Conservation (phyloP, 192 early-diverging fungal species). For the Coemansia sp. region DNA sequence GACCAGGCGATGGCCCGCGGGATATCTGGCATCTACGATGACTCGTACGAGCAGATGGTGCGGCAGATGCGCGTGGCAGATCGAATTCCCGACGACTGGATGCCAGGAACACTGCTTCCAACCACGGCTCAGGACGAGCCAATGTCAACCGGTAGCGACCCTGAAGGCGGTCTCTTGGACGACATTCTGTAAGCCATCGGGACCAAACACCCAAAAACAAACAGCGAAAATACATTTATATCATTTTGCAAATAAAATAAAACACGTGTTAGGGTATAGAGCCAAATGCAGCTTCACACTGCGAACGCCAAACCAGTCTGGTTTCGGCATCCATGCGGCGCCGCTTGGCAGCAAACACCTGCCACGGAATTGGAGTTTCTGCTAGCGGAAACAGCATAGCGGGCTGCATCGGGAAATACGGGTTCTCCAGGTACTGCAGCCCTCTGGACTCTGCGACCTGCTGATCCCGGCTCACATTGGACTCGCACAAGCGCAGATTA, state of each 20-base stretch:
- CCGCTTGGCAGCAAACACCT: constrained; percentile 34
- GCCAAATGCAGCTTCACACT: constrained; percentile 32
- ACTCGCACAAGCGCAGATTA: constrained; percentile 1
- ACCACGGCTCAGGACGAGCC: background rate
- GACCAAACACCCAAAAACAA: too few relatives aligned
- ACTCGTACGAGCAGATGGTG: constrained; percentile 67
- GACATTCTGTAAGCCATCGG: constrained; percentile 1
- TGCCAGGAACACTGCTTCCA: constrained; percentile 43
- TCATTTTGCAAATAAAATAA: background rate
- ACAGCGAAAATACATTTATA: background rate
- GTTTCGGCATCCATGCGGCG: constrained; percentile 42
- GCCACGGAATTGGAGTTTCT: constrained; percentile 37
- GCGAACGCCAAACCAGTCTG: constrained; percentile 37
- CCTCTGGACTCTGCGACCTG: background rate
- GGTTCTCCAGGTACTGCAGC: constrained; percentile 43
- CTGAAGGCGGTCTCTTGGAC: background rate
- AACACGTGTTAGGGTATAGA: background rate
- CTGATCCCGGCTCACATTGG: background rate
- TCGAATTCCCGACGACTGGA: constrained; percentile 62
- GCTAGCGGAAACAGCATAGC: constrained; percentile 37
- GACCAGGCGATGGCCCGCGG: constrained; percentile 72
- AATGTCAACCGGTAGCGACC: background rate
- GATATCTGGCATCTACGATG: constrained; percentile 65
- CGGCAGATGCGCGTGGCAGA: constrained; percentile 59
- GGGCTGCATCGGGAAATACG: constrained; percentile 41